Percentiles rank a stretch among this genome's conserved stretches.
These are phyloP conservation scores for Hypomontagnella monticulosa DNA, from an alignment of 495 filamentous ascomycete genomes.

Conservation along the genomic window DNA sequence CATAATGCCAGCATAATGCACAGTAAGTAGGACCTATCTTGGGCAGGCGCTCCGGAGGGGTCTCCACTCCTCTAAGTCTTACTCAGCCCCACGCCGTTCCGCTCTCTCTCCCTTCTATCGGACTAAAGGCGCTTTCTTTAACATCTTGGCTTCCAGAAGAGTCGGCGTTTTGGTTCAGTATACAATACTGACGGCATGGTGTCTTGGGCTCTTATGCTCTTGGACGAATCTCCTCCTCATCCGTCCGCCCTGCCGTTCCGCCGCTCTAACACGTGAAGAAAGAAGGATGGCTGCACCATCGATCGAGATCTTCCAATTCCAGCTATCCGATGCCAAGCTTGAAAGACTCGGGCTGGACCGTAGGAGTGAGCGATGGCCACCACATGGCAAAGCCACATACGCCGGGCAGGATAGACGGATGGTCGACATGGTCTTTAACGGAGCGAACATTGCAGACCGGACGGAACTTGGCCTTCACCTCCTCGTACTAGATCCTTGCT, in stretches of 20 bases:
- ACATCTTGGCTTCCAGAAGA: slow-evolving; percentile 18
- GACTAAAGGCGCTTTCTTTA: slow-evolving; percentile 29
- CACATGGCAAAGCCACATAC: slow-evolving; percentile 11
- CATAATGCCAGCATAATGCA: no score
- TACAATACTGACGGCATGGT: slow-evolving; percentile 29
- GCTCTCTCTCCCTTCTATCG: slow-evolving; percentile 27
- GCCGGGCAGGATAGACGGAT: slow-evolving; percentile 12
- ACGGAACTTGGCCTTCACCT: not conserved
- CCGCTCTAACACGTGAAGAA: not conserved
- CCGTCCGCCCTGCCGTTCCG: not conserved
- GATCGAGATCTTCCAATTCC: slow-evolving; percentile 33
- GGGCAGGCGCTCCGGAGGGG: slow-evolving; percentile 4
- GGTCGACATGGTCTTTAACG: slow-evolving; percentile 14
- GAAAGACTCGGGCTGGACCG: slow-evolving; percentile 27
- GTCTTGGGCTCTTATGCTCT: slow-evolving; percentile 11
- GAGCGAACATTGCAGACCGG: slow-evolving; percentile 6
- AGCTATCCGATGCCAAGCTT: slow-evolving; percentile 22
- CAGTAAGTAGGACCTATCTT: not conserved
- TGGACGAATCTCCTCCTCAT: not conserved
- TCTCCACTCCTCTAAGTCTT: slow-evolving; percentile 5
- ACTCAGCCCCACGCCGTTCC: slow-evolving; percentile 37
- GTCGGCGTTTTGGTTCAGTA: slow-evolving; percentile 28
- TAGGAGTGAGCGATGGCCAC: slow-evolving; percentile 6
- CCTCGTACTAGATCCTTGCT: slow-evolving; percentile 1
- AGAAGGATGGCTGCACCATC: not conserved